Percentiles rank a stretch among this genome's conserved stretches.
phyloP scores from a whole-genome alignment of 352 stramenopile species.

The Globisporangium cederbergense region DNA sequence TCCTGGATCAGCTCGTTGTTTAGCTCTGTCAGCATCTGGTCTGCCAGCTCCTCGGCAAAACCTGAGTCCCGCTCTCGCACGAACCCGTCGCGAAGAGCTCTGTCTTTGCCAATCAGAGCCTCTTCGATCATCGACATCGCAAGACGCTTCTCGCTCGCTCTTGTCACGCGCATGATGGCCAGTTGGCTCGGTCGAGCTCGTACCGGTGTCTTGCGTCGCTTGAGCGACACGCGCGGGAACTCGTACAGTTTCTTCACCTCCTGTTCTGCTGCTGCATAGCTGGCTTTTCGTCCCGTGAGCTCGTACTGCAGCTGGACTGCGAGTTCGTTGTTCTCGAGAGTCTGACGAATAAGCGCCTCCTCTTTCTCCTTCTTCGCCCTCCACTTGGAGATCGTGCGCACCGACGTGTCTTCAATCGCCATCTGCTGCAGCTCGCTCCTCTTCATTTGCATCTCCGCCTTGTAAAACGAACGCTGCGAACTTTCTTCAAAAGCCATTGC shows the following conservation, averaged over 20 bases:
- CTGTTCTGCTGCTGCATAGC: constrained; percentile 21
- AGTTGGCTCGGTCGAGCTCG: constrained; percentile 26
- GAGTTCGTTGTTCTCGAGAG: constrained; percentile 43
- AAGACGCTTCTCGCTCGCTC: constrained; percentile 61
- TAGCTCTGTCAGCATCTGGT: constrained; percentile 26
- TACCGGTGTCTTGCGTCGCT: constrained; percentile 15
- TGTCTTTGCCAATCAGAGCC: constrained; percentile 31
- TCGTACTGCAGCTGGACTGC: constrained; percentile 51
- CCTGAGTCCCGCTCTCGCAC: constrained; percentile 30
- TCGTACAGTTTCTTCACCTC: constrained; percentile 35
- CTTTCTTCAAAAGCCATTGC: constrained; percentile 50
- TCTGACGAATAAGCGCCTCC: constrained; percentile 22
- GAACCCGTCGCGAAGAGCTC: constrained; percentile 24
- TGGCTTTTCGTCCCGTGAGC: constrained; percentile 20
- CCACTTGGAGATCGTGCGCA: constrained; percentile 38
- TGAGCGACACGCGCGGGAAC: constrained; percentile 32
- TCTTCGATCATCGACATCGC: constrained; percentile 58
- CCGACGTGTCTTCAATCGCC: constrained; percentile 37
- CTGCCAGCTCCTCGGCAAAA: constrained; percentile 18
- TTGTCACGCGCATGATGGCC: constrained; percentile 42
- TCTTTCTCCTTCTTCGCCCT: constrained; percentile 36
- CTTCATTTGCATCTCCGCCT: constrained; percentile 21
- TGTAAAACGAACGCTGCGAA: constrained; percentile 19
- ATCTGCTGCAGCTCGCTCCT: constrained; percentile 29
- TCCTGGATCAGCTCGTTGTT: constrained; percentile 21